Conservation (phyloP, 225 moss, liverwort and hornwort species). For the Bryoerythrophyllum caledonicum region DNA sequence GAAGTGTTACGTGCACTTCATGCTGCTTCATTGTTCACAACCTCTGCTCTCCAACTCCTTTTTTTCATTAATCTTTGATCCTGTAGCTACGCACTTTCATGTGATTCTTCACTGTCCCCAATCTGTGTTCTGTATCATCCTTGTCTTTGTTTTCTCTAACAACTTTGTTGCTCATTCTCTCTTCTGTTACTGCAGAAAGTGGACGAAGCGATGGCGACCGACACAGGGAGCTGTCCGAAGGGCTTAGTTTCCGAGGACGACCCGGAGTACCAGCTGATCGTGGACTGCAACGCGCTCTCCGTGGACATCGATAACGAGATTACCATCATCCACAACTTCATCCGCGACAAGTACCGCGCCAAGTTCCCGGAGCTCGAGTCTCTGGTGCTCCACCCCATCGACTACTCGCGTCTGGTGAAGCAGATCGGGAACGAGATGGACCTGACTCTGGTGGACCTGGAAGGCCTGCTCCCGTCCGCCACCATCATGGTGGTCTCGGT, state of each 20-base stretch:
- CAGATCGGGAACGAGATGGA: slow-evolving; percentile 97
- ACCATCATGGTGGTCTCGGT: slow-evolving; percentile 99
- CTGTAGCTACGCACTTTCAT: neutral
- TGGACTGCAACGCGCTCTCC: slow-evolving; percentile 91
- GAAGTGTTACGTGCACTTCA: neutral
- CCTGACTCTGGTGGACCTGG: slow-evolving; percentile 83
- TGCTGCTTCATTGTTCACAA: neutral
- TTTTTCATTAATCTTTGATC: neutral
- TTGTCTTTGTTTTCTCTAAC: too few relatives aligned
- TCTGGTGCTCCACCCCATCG: slow-evolving; percentile 92
- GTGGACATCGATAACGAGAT: slow-evolving; percentile 96
- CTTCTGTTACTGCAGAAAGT: slow-evolving; percentile 67
- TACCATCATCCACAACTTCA: slow-evolving; percentile 84
- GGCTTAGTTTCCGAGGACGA: slow-evolving; percentile 91
- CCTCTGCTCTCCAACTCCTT: too few relatives aligned
- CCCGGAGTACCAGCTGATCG: slow-evolving; percentile 93
- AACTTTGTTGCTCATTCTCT: neutral
- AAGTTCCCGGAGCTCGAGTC: slow-evolving; percentile 98
- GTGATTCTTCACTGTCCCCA: too few relatives aligned
- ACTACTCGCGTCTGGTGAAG: slow-evolving; percentile 94
- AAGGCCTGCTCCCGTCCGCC: slow-evolving; percentile 91
- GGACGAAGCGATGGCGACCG: slow-evolving; percentile 73
- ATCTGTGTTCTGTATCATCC: too few relatives aligned
- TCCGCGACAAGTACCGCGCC: slow-evolving; percentile 88
- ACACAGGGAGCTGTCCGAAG: slow-evolving; percentile 56